phyloP scores from a whole-genome alignment of 2,329 filamentous ascomycete species.

The Colletotrichum abscissum region DNA sequence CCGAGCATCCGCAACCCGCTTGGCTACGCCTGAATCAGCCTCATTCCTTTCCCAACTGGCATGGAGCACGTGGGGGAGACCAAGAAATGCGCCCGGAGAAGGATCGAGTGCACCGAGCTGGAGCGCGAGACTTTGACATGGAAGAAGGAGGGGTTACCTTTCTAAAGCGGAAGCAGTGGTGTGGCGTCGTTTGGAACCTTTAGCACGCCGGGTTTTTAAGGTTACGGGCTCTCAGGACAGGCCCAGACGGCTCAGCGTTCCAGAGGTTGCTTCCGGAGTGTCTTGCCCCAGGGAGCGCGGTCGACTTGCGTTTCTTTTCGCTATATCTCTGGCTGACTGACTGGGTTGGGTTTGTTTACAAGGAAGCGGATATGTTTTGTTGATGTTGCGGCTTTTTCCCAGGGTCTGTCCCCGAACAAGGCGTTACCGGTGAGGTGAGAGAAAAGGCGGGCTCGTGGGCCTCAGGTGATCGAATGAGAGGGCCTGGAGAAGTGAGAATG shows the following conservation, averaged over 20 bases:
- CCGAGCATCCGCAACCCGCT: constrained; percentile 36
- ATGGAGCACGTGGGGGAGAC: constrained; percentile 35
- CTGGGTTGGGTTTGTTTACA: constrained; percentile 33
- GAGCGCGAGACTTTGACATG: constrained; percentile 19
- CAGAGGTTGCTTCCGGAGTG: constrained; percentile 25
- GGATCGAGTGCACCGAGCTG: constrained; percentile 29
- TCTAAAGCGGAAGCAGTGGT: constrained; percentile 34
- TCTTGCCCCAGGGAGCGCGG: constrained; percentile 17
- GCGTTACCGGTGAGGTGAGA: constrained; percentile 23
- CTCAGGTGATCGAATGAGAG: constrained; percentile 32
- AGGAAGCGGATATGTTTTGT: constrained; percentile 13
- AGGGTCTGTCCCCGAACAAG: constrained; percentile 11
- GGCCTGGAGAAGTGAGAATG: constrained; percentile 11
- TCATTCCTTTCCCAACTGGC: constrained; percentile 41
- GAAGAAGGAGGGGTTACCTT: constrained; percentile 28
- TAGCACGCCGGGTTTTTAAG: constrained; percentile 20
- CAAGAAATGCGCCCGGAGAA: constrained; percentile 33
- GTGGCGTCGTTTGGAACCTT: constrained; percentile 25
- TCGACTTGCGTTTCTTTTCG: neutral
- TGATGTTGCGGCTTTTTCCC: constrained; percentile 32
- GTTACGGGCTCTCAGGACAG: constrained; percentile 29
- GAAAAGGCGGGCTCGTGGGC: constrained; percentile 25
- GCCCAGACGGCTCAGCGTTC: constrained; percentile 24
- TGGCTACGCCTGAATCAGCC: constrained; percentile 43
- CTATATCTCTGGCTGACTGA: neutral